Evolutionary conservation across 495 filamentous ascomycete species (phyloP).

Genomic region (Penicillium goetzii): DNA sequence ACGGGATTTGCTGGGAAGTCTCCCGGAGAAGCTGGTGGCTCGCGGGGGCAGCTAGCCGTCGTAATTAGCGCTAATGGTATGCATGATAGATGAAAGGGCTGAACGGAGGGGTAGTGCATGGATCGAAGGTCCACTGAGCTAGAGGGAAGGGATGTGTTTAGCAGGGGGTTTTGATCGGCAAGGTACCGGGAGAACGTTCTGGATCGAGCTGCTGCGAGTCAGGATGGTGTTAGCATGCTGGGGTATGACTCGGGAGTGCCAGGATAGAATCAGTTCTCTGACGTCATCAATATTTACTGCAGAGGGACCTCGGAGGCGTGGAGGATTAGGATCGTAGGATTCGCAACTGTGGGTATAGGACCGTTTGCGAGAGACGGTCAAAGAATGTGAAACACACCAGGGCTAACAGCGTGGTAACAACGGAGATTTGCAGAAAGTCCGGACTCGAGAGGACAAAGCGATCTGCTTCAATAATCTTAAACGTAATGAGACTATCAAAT

Average conservation of each 20-base stretch:
- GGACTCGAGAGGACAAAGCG: not conserved
- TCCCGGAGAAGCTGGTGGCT: not conserved
- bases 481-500: not conserved
- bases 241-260: not conserved
- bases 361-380: not conserved
- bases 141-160: not conserved
- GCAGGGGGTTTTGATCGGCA: not conserved
- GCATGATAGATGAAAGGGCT: not conserved
- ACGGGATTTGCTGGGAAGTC: conserved; percentile 1
- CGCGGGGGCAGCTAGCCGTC: too few relatives aligned
- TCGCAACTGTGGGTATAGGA: not conserved
- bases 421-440: not conserved
- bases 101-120: not conserved
- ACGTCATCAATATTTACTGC: not conserved
- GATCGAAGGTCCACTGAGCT: not conserved
- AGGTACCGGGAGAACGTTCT: not conserved
- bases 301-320: too few relatives aligned
- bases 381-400: not conserved
- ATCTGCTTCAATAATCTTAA: not conserved
- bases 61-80: not conserved
- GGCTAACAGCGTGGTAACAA: not conserved
- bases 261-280: not conserved
- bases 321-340: not conserved
- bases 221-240: not conserved
- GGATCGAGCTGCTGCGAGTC: not conserved